These are phyloP conservation scores for Thelephora terrestris DNA, from an alignment of 1,284 basidiomycete species.

Conservation along the genomic window DNA sequence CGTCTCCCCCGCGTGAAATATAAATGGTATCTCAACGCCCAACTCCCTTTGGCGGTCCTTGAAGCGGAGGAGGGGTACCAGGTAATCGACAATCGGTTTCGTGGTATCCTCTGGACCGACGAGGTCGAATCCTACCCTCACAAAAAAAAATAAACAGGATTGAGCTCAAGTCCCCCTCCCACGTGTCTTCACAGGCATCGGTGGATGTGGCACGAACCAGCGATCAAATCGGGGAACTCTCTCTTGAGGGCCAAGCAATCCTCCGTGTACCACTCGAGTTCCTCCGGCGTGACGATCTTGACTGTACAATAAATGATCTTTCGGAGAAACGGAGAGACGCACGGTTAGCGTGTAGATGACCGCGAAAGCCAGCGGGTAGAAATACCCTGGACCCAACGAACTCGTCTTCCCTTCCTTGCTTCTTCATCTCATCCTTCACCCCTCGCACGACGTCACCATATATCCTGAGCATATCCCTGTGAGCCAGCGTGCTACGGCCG, in stretches of 20 bases:
- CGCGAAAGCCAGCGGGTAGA: conserved; percentile 3
- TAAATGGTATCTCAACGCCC: conserved; percentile 61
- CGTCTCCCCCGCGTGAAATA: conserved; percentile 76
- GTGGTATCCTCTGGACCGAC: conserved; percentile 67
- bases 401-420: conserved; percentile 42
- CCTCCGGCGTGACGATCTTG: conserved; percentile 44
- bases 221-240: conserved; percentile 64
- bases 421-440: conserved; percentile 41
- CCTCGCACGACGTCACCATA: conserved; percentile 48
- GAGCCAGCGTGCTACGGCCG: conserved; percentile 45
- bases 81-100: conserved; percentile 54
- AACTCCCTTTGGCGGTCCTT: conserved; percentile 43
- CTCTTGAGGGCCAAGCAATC: conserved; percentile 68
- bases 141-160: conserved; percentile 2
- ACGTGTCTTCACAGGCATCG: background rate
- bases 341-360: background rate
- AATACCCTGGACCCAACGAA: conserved; percentile 58
- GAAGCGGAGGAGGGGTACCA: conserved; percentile 53
- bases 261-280: conserved; percentile 56
- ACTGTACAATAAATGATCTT: conserved; percentile 68
- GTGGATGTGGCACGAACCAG: conserved; percentile 30
- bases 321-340: background rate
- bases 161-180: background rate
- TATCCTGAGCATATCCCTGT: conserved; percentile 49
- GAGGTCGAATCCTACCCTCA: conserved; percentile 58